Base-by-base conservation (phyloP, 2,329 filamentous ascomycete genomes). In the Drechslerella dactyloides region DNA sequence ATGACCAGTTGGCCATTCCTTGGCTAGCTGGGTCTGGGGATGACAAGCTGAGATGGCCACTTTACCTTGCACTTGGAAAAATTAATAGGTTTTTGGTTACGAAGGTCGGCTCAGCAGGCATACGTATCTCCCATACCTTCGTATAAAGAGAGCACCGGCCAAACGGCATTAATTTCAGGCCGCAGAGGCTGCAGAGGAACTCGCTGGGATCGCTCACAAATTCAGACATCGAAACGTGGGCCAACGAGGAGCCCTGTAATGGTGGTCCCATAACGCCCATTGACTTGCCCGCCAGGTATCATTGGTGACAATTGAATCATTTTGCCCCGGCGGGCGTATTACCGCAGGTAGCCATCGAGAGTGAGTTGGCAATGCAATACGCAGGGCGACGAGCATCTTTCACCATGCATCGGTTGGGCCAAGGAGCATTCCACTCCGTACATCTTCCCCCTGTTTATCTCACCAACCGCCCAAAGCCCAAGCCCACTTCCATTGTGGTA, bases 221-320 rank as follows among this genome's bases (percentile, higher is more conserved):
- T 40, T 53, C 44, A 70, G 66, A 70, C 60, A 70, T 46, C 53
- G 66, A 70, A 70, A 70, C 66, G 66, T 70, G 66, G 66, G 66
- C 66, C 66, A 70, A 70, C 66, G 66, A 60, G 63, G 58, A 59
- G 56, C 59, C 59, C 59, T 70, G 59, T 57, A 59, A 70, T 70
- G 66, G 27, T 33, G 66, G 48, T 64, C 66, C 37, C 59, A 70
- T 64, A 51, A 59, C 59, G 35, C 59, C 60, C 59, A 64, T 55
- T 54, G 58, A 70, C 66, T 70, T 70, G 54, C 66, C 66, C 56
- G 63, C 61, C 54, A 59, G 48, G 66, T 50, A 70, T 63, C 10
- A 63, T 60, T 70, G 54, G 59, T 70, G 66, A 51, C 50, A 70
- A 70, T 70, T 59, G 54, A 55, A 4, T 33, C 27, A 33, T 33